Evolutionary conservation across 495 filamentous ascomycete genomes (phyloP).

Genomic region (Lasiosphaeria miniovina): DNA sequence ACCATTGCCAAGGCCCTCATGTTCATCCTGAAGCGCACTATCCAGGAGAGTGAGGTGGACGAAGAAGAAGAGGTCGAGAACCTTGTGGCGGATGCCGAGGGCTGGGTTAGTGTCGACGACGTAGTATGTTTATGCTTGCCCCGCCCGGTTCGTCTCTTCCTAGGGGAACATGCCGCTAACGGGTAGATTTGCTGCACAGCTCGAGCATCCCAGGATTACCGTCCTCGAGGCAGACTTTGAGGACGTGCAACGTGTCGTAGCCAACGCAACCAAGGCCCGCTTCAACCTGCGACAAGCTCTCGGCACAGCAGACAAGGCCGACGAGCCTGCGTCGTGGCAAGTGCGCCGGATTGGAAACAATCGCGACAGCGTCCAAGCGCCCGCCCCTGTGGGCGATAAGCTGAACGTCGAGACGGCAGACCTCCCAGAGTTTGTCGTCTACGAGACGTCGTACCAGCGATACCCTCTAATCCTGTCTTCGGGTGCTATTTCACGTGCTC

Average conservation of each 20-base stretch:
- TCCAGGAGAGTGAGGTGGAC: constrained; percentile 33
- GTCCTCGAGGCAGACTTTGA: constrained; percentile 32
- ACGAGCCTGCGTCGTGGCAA: constrained; percentile 27
- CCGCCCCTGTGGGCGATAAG: constrained; percentile 25
- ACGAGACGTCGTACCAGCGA: constrained; percentile 38
- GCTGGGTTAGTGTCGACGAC: constrained; percentile 40
- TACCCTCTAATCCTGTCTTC: constrained; percentile 33
- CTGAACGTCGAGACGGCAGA: constrained; percentile 25
- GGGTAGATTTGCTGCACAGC: constrained; percentile 20
- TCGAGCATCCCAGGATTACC: constrained; percentile 33
- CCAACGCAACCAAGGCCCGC: constrained; percentile 32
- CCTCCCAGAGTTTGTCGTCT: constrained; percentile 36
- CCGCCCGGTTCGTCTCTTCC: background rate
- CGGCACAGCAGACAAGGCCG: constrained; percentile 12
- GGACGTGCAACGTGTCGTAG: constrained; percentile 35
- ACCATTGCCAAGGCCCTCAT: constrained; percentile 41
- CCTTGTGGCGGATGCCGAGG: constrained; percentile 39
- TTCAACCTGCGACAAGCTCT: constrained; percentile 27
- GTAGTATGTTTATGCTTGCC: constrained; percentile 29
- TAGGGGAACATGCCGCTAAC: background rate
- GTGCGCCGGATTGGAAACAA: constrained; percentile 27
- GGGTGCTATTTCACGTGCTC: constrained; percentile 32
- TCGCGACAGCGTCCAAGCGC: constrained; percentile 10
- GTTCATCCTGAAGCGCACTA: constrained; percentile 42
- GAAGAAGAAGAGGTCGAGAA: constrained; percentile 37